Evolutionary conservation across 305 asterid genomes (phyloP), one percentile per base, ranked within the genome.

Genomic region (Fraxinus dipetala): DNA sequence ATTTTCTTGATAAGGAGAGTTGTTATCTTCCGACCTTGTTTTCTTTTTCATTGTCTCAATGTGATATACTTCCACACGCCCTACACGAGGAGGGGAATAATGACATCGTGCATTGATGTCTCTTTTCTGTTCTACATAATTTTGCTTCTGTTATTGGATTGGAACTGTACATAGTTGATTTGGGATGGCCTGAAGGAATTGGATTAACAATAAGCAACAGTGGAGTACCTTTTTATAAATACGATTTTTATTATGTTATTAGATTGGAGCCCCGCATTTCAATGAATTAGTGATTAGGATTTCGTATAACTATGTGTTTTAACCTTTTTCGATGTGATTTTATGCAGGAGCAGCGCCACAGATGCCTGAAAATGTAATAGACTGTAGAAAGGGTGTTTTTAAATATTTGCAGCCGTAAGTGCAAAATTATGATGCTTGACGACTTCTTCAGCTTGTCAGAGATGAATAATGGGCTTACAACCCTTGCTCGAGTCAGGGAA

Each of bases 381-480:
- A 48, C 30, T 65, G 8, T n/a, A n/a, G 1, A 51, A 51, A 51
- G 61, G 24, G n/a, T 1, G 2, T 16, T 51, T 51, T 51, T n/a
- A 16, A 51, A 51, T 16, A 4, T 51, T 84, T 59, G 75, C 48
- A 54, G 77, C 84, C 73, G 45, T 78, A 80, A 72, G 32, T 82
- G 85, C 86, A 83, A 40, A 72, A 87, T 83, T 56, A 93, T 91
- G 96, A 82, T 85, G 43, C 93, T 93, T 13, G 95, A 90, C 75
- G 90, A 91, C 83, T 90, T 91, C 87, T 91, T 92, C 85, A 92
- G 95, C 80, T 80, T 85, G 89, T 82, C 90, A 72, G 97, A 93
- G 89, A 87, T 86, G 85, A 90, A 90, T 84, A 78, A 89, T 83
- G 97, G 97, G 86, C 91, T 93, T 75, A 76, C 91, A 18, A 81